Base-by-base conservation (phyloP, 2,329 filamentous ascomycete genomes). In the Hypomyces rosellus region DNA sequence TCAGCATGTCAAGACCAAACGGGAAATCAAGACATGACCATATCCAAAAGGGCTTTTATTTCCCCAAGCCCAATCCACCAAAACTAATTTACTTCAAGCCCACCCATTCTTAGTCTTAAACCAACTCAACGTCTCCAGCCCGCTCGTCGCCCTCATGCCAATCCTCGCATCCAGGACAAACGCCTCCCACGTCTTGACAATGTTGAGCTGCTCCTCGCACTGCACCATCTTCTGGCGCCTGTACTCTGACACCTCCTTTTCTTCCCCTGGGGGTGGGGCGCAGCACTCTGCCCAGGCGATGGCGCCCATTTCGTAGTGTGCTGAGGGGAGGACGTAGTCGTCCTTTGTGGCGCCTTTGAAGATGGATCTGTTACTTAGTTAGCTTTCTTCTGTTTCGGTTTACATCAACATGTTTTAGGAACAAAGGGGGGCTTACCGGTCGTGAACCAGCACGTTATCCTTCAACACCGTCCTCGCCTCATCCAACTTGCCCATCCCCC, bases 241-340 rank as follows among this genome's bases (percentile, higher is more conserved):
- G 56, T 69, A 74, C 4, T 58, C 65, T 0, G 68, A 65, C 0
- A 68, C 55, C 5, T 67, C 65, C 16, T 68, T 61, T 0, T 53
- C 39, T 3, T 58, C 54, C 5, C 63, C 65, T 0, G 54, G 62
- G 1, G 57, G 55, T 0, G 67, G 65, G 3, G 72, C 66, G 57
- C 71, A 76, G 47, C 74, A 76, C 60, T 92, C 86, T 51, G 79
- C 76, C 91, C 92, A 99, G 1, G 85, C 73, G 49, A 88, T 81
- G 7, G 87, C 89, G 0, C 84, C 90, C 73, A 93, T 81, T 69
- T 99, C 93, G 67, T 96, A 96, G 57, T 89, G 77, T 1, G 87
- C 89, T 1, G 84, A 81, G 0, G 92, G 88, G 6, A 79, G 73
- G 9, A 82, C 74, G 72, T 87, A 91, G 59, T 86, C 84, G 52